Evolutionary conservation across 768 basidiomycete genomes (phyloP), one percentile per base, ranked within the genome.

Genomic region (Amanita pseudoporphyria): DNA sequence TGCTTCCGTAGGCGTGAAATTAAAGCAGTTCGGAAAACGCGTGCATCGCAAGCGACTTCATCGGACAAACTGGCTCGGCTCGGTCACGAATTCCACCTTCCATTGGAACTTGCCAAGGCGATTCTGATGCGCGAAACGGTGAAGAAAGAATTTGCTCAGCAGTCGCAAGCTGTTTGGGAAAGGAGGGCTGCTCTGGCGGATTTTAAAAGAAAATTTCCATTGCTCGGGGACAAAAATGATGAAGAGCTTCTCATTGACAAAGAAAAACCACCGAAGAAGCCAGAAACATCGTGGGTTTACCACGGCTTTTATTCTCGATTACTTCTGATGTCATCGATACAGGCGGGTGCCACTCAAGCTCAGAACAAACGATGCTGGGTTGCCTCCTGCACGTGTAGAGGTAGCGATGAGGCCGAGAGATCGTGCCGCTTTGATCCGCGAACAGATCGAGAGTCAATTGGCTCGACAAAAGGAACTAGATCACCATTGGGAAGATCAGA

Each of bases 1-100:
- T 99, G 96, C 67, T 99, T 99, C 76, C 81, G 96, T 32, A 78
- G 93, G 53, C 84, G 94, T 48, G 95, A 98, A 63, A 84, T 87
- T 65, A 98, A 98, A 63, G 82, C 89, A 3, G 78, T 90, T 39
- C 82, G 96, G 54, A 98, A 98, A 70, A 97, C 95, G 7, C 82
- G 95, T 6, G 84, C 92, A 12, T 86, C 86, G 1, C 94, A 98
- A 60, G 82, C 82, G 9, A 85, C 87, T 1, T 90, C 84, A 14
- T 84, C 92, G 12, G 95, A 98, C 58, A 89, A 91, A 56, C 78
- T 99, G 55, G 66, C 81, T 4, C 87, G 90, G 16, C 70, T 98
- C 13, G 83, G 89, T 54, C 62, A 67, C 26, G 93, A 98, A 64
- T 70, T 99, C 4, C 64, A 73, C 1, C 78, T 74, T 41, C 81